Evolutionary conservation across 371 early-diverging fungal species (phyloP).

Genomic region (Choanephora cucurbitarum): DNA sequence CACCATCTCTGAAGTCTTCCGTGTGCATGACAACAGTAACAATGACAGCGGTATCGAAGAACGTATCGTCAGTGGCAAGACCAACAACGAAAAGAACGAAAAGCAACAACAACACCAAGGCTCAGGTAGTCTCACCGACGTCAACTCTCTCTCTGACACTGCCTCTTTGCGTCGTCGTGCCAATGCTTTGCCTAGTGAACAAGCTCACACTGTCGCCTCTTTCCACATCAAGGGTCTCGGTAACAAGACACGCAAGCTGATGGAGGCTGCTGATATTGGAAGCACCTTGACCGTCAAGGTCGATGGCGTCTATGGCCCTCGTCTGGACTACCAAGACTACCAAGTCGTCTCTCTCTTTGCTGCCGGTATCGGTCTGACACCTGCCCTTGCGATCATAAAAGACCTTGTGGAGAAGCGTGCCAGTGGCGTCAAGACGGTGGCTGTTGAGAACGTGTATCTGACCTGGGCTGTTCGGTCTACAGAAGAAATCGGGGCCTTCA

Average conservation of each 20-base stretch:
- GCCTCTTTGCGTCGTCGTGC: constrained; percentile 27
- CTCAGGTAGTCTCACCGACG: constrained; percentile 12
- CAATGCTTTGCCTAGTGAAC: constrained; percentile 2
- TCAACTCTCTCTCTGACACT: constrained; percentile 12
- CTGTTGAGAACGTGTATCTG: constrained; percentile 36
- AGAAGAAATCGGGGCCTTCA: constrained; percentile 40
- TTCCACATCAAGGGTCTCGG: constrained; percentile 50
- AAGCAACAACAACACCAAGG: constrained; percentile 4
- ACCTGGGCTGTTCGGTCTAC: constrained; percentile 39
- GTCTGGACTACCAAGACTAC: constrained; percentile 44
- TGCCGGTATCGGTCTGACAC: constrained; percentile 51
- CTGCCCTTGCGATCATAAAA: constrained; percentile 43
- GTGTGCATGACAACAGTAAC: too few relatives aligned
- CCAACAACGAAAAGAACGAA: constrained; percentile 4
- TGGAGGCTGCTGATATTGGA: constrained; percentile 15
- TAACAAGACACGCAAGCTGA: constrained; percentile 27
- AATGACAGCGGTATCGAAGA: too few relatives aligned
- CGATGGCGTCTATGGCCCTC: constrained; percentile 51
- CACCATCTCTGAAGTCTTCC: constrained; percentile 36
- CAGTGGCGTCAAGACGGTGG: constrained; percentile 37
- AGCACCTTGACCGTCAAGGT: constrained; percentile 25
- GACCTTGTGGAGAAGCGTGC: constrained; percentile 40
- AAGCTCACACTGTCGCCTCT: constrained; percentile 24
- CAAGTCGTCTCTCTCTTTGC: constrained; percentile 31
- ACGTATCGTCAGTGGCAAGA: background rate